These are phyloP conservation scores for Theobroma cacao DNA, from an alignment of 345 rosid species.

Conservation along the genomic window DNA sequence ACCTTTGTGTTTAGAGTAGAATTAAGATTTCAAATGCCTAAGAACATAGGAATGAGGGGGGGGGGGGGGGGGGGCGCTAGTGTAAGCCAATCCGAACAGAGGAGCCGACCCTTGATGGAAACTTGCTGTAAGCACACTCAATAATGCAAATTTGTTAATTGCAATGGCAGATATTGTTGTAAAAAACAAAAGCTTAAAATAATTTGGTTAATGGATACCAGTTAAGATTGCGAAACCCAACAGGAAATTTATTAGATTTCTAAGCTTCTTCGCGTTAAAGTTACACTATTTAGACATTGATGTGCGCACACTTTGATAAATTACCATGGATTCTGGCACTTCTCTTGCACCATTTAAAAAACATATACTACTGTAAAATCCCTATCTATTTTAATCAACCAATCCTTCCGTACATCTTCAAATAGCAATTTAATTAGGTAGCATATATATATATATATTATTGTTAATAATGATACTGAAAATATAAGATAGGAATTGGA, in stretches of 20 bases:
- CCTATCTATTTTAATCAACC: not conserved
- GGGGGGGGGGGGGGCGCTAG: too few relatives aligned
- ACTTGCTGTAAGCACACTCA: not conserved
- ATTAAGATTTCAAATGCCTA: too few relatives aligned
- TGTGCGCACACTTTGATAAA: conserved; percentile 6
- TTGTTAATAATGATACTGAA: not conserved
- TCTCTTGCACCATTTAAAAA: not conserved
- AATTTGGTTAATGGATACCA: conserved; percentile 21
- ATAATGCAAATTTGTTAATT: not conserved
- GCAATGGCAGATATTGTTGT: not conserved
- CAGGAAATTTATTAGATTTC: not conserved
- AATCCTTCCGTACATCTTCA: not conserved
- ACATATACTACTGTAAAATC: not conserved
- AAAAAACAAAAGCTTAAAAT: not conserved
- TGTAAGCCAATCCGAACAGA: not conserved
- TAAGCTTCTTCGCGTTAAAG: conserved; percentile 20
- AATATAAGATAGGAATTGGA: not conserved
- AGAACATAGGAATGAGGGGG: too few relatives aligned
- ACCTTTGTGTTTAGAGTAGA: too few relatives aligned
- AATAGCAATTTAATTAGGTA: not conserved
- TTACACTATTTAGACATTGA: conserved; percentile 13
- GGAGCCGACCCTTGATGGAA: not conserved
- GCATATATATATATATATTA: not conserved
- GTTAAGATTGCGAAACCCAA: conserved; percentile 30
- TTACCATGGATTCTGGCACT: conserved; percentile 4